A percentile compares a stretch with the other conserved stretches of the same genome.
These are phyloP conservation scores for Actinidia polygama DNA, from an alignment of 179 eudicot species.

Conservation along the genomic window DNA sequence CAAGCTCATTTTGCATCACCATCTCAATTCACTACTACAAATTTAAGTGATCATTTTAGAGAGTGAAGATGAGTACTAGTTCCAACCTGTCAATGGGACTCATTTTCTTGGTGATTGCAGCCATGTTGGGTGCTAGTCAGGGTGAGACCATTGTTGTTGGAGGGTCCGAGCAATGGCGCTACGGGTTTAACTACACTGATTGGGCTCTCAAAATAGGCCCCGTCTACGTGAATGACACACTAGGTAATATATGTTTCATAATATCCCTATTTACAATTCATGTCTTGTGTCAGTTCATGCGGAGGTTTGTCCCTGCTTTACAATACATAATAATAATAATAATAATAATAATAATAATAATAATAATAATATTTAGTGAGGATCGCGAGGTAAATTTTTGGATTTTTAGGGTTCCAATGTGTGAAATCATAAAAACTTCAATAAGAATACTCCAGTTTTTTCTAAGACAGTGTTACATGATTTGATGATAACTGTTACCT, in stretches of 20 bases:
- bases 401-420: no score
- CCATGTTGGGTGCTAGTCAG: constrained; percentile 17
- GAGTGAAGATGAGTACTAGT: neutral
- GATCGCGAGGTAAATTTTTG: no score
- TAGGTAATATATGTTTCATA: constrained; percentile 14
- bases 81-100: neutral
- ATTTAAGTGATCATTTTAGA: neutral
- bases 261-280: no score
- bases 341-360: no score
- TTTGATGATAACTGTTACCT: no score
- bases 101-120: neutral
- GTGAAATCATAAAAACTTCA: no score
- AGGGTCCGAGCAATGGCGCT: constrained; percentile 20
- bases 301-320: no score
- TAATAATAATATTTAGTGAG: no score
- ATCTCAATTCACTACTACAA: neutral
- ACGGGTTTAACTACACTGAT: constrained; percentile 25
- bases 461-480: no score
- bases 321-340: no score
- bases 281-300: no score
- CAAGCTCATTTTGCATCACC: neutral
- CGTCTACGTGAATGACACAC: constrained; percentile 23
- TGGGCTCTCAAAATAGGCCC: constrained; percentile 31
- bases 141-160: constrained; percentile 18
- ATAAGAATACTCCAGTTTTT: no score